Base-by-base conservation (phyloP, 352 stramenopile species). In the Pythium rishiriense region DNA sequence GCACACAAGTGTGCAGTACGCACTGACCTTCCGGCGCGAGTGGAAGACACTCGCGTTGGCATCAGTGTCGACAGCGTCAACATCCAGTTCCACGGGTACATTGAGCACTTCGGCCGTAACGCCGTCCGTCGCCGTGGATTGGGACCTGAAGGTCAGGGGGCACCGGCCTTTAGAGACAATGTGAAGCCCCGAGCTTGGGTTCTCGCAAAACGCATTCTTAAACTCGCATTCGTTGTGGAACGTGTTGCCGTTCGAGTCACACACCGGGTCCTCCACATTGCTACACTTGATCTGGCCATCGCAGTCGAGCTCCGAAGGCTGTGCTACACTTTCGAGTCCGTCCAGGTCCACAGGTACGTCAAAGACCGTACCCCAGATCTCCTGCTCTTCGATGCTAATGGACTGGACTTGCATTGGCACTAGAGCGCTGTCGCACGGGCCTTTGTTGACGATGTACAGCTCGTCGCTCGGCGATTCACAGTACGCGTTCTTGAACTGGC, bases 141-240 rank as follows among this genome's bases (percentile, higher is more conserved):
- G 50, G 7, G 14, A 31, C 17, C 43, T 29, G 46, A 47, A 26
- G 39, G 19, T 39, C 46, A 15, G 11, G 2, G 25, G 7, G 12
- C 62, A 69, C 15, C 10, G 26, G 6, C 35, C 45, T 19, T 35
- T 21, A 19, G 41, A 62, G 17, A 58, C 64, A 24, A 74, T 59
- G 45, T 75, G 67, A n/a, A 76, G 41, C 1, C 59, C 42, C 4
- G 58, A 25, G 29, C 72, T 62, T 0, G 71, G 69, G 22, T 76
- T 77, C 7, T 71, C 48, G 46, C 83, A 90, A 29, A 51, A 60
- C 5, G 70, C 79, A 49, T 78, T 81, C 42, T 86, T 73, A 5
- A 90, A 65, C 24, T 87, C 58, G 47, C 80, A 91, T 42, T 64
- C 26, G 45, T 83, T 92, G 3, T 73, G 61, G 69, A 86, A 92